These are phyloP conservation scores for Pythium myriotylum DNA, from an alignment of 352 stramenopile genomes.

Conservation along the genomic window DNA sequence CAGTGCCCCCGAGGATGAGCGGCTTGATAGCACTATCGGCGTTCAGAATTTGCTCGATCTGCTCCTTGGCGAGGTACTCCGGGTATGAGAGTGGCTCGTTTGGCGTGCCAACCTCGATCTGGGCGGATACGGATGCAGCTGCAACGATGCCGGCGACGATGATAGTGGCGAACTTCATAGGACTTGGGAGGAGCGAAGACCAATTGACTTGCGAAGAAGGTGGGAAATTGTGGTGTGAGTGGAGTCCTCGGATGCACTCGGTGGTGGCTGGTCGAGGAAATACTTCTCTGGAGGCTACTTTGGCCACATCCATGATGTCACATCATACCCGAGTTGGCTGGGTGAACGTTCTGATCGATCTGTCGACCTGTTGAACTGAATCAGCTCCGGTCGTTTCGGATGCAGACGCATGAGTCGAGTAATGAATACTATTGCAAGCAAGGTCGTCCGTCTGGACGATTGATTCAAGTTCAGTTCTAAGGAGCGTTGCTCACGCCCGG, in stretches of 20 bases:
- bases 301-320: too few species aligned
- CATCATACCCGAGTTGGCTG: too few species aligned
- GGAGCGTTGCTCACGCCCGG: too few species aligned
- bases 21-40: conserved; percentile 19
- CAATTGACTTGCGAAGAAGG: conserved; percentile 11
- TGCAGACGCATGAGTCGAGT: too few species aligned
- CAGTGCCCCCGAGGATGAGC: conserved; percentile 55
- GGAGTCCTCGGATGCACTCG: too few species aligned
- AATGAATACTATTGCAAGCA: too few species aligned
- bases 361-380: too few species aligned
- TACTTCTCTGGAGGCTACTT: too few species aligned
- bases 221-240: conserved; percentile 20
- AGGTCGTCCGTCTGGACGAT: too few species aligned
- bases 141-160: conserved; percentile 1
- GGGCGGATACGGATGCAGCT: conserved; percentile 1
- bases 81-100: conserved; percentile 11
- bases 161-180: conserved; percentile 18
- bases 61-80: conserved; percentile 1
- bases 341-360: too few species aligned
- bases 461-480: too few species aligned
- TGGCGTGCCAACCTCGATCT: neutral
- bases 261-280: neutral
- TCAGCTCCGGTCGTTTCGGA: too few species aligned
- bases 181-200: neutral
- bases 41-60: neutral